Base-by-base conservation (phyloP, 1,139 yeast species). In the Yamadazyma diospyri region DNA sequence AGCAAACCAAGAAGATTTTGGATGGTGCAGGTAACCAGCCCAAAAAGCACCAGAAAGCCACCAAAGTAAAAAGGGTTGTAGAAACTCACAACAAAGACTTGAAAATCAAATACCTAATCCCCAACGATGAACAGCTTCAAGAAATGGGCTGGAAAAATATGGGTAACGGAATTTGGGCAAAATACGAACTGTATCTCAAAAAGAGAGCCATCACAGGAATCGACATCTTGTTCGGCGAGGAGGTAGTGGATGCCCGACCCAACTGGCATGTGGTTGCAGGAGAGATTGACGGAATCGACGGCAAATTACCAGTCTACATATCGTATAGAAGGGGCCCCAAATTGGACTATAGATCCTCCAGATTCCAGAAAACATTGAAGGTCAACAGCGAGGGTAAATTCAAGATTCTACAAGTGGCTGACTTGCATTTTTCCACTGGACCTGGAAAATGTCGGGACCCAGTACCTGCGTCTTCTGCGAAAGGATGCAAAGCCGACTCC, bases 381-480 rank as follows among this genome's bases (percentile, higher is more conserved):
- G 46, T 63, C 21, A 36, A 45, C 17, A 36, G 42, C 3, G 55
- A 71, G 19, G 78, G 72, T 2, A 74, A 68, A 41, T 84, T 82
- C 56, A 87, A 84, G 53, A 78, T 89, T 27, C 57, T 86, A 10
- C 97, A 89, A 53, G 72, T 88, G 3, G 94, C 96, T 0, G 97
- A 89, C 53, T 61, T 88, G 38, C 97, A 89, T 55, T 78, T 83
- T 48, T 73, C 87, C 6, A 83, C 41, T 0, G 92, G 89, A 2
- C 66, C 59, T 32, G 96, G 96, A 2, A 55, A 56, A 30, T 88
- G 97, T 48, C 61, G 78, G 33, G 92, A 87, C 52, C 81, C 87
- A 4, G 72, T 56, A 15, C 88, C 88, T 0, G 49, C 48, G 4
- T 63, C 61, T 8, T 55, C 66, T 2, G 53, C 49, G 4, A 36